These are phyloP conservation scores for Trichomonascaceae sp. DNA, from an alignment of 1,139 yeast genomes.

Conservation along the genomic window DNA sequence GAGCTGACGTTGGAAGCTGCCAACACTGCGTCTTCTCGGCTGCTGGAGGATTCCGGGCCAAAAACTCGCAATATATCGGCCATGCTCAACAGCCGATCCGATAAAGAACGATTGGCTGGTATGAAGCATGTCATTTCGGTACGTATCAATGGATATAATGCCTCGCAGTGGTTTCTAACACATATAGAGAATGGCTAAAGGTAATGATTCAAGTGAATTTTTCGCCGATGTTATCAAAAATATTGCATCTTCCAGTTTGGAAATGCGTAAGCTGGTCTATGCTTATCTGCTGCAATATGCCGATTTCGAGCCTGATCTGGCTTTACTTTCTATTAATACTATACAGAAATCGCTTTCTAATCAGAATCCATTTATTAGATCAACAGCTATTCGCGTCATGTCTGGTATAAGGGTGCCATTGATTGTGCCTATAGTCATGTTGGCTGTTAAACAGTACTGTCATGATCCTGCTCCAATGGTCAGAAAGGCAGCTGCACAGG, in stretches of 20 bases:
- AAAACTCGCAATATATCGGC: constrained; percentile 60
- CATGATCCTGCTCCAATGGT: constrained; percentile 74
- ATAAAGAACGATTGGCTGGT: constrained; percentile 67
- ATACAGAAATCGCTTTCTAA: constrained; percentile 79
- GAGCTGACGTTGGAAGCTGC: constrained; percentile 80
- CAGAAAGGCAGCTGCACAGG: constrained; percentile 71
- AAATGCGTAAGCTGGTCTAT: constrained; percentile 71
- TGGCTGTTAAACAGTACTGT: constrained; percentile 64
- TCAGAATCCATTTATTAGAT: constrained; percentile 58
- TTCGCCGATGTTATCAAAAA: constrained; percentile 90
- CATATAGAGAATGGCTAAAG: constrained; percentile 48
- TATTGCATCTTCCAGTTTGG: constrained; percentile 64
- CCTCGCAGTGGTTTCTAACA: background rate
- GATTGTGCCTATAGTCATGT: constrained; percentile 68
- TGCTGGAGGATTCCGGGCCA: constrained; percentile 41
- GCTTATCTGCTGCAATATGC: constrained; percentile 73
- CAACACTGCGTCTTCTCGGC: constrained; percentile 60
- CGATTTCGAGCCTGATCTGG: constrained; percentile 79
- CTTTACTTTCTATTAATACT: constrained; percentile 82
- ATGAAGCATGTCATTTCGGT: constrained; percentile 65
- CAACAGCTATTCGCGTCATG: constrained; percentile 71
- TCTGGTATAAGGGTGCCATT: constrained; percentile 76
- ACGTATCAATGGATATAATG: constrained; percentile 9
- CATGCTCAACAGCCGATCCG: constrained; percentile 61
- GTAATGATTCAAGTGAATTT: constrained; percentile 54